Evolutionary conservation across 2,329 filamentous ascomycete genomes (phyloP), one percentile per base, ranked within the genome.

Genomic region (Aspergillus ibericus): DNA sequence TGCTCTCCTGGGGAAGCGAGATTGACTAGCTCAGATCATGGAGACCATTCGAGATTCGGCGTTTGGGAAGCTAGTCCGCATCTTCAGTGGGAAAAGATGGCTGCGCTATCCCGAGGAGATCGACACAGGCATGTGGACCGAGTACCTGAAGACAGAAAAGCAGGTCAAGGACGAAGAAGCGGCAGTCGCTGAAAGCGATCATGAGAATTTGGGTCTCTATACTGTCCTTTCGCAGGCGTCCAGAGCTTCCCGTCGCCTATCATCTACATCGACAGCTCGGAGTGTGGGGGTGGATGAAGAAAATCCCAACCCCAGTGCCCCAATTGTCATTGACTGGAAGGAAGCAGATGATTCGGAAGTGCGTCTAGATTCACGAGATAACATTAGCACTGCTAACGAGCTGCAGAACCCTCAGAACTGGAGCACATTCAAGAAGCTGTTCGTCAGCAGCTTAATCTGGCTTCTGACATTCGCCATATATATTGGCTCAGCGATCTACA

Each of bases 401-500:
- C 46, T 12, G 34, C 25, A 79, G 70, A 81, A 82, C 50, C 79
- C 81, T 2, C 67, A 72, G 50, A 82, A 82, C 59, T 83, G 80
- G 81, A 75, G 75, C 2, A 63, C 59, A 3, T 59, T 50, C 2
- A 81, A 78, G 66, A 81, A 80, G 36, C 62, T 74, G 55, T 77
- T 78, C 58, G 77, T 81, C 13, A 81, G 78, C 0, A 75, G 76
- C 46, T 67, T 80, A 40, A 78, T 83, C 60, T 81, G 77, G 54
- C 61, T 83, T 1, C 51, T 67, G 20, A 83, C 81, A 0, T 79
- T 81, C 34, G 74, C 76, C 4, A 77, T 84, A 46, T 85, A 84
- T 67, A 77, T 80, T 32, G 81, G 80, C 8, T 80, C 78, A 3
- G 75, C 81, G 0, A 82, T 85, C 32, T 84, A 83, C 63, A 77